Conservation (phyloP, 2,329 filamentous ascomycete genomes). For the Arthrobotrys entomopaga region DNA sequence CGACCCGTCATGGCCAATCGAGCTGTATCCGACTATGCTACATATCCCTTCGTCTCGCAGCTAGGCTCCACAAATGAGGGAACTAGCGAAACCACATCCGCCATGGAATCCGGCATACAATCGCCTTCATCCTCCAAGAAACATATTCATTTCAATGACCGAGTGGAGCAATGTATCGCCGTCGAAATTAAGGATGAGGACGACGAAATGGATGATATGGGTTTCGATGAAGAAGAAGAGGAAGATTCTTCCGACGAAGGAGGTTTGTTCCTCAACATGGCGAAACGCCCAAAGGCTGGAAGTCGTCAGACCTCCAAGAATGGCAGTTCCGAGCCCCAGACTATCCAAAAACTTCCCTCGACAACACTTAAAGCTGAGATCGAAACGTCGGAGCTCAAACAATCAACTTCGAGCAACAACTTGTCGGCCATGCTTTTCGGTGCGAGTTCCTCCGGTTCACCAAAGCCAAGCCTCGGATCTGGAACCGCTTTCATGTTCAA, state of each 20-base stretch:
- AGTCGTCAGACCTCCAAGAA: slow-evolving; percentile 69
- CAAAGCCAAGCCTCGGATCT: slow-evolving; percentile 57
- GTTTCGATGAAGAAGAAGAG: slow-evolving; percentile 66
- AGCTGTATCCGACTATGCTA: slow-evolving; percentile 75
- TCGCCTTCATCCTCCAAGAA: slow-evolving; percentile 72
- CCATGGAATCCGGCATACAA: slow-evolving; percentile 75
- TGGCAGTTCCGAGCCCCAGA: slow-evolving; percentile 74
- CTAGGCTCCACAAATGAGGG: slow-evolving; percentile 70
- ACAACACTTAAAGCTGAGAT: slow-evolving; percentile 86
- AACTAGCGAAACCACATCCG: slow-evolving; percentile 73
- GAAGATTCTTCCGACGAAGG: slow-evolving; percentile 71
- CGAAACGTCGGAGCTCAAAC: slow-evolving; percentile 75
- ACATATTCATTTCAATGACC: slow-evolving; percentile 96
- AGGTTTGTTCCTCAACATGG: slow-evolving; percentile 80
- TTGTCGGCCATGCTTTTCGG: slow-evolving; percentile 59
- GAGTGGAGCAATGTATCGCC: slow-evolving; percentile 94
- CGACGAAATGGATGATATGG: slow-evolving; percentile 70
- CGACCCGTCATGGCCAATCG: slow-evolving; percentile 70
- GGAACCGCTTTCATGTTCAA: slow-evolving; percentile 53
- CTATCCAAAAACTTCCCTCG: slow-evolving; percentile 85
- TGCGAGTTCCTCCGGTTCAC: slow-evolving; percentile 62
- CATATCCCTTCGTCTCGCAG: slow-evolving; percentile 72
- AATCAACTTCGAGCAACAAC: slow-evolving; percentile 65
- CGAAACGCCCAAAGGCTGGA: slow-evolving; percentile 66
- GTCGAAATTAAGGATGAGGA: slow-evolving; percentile 86